phyloP scores from a whole-genome alignment of 371 early-diverging fungal species.

The Circinella minor region DNA sequence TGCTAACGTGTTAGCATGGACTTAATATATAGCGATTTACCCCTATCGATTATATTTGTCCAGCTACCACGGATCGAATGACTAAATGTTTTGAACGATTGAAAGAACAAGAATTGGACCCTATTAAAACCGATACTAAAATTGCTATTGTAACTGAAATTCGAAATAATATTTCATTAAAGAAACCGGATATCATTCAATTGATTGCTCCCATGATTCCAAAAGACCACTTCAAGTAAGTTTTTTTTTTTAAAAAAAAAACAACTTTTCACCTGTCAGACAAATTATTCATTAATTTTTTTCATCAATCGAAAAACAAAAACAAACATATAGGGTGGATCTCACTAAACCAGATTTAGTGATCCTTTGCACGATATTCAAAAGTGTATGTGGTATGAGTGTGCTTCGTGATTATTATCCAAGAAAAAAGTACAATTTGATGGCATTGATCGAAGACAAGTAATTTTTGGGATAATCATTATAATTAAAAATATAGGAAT shows the following conservation, averaged over 20 bases:
- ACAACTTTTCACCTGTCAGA: no score
- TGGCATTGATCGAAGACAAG: constrained; percentile 14
- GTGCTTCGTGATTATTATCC: constrained; percentile 48
- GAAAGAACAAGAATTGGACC: constrained; percentile 22
- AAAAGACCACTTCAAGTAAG: constrained; percentile 39
- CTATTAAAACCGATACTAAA: constrained; percentile 23
- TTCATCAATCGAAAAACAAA: neutral
- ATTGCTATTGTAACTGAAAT: constrained; percentile 55
- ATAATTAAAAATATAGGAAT: constrained; percentile 1
- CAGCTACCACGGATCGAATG: constrained; percentile 49
- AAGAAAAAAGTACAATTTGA: constrained; percentile 53
- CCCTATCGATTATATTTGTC: constrained; percentile 58
- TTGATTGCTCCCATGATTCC: constrained; percentile 49
- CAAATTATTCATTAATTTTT: neutral
- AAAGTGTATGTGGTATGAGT: constrained; percentile 58
- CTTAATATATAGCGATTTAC: constrained; percentile 43
- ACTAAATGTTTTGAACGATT: constrained; percentile 39
- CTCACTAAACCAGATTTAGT: constrained; percentile 52
- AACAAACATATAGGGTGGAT: constrained; percentile 33
- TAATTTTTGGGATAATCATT: constrained; percentile 5
- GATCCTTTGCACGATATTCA: constrained; percentile 54
- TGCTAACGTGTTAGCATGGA: neutral
- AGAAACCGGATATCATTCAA: constrained; percentile 44
- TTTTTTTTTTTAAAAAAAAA: neutral
- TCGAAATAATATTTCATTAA: constrained; percentile 48